Evolutionary conservation across 164 flowering plant genomes (phyloP).

Genomic region (Litsea cubeba): DNA sequence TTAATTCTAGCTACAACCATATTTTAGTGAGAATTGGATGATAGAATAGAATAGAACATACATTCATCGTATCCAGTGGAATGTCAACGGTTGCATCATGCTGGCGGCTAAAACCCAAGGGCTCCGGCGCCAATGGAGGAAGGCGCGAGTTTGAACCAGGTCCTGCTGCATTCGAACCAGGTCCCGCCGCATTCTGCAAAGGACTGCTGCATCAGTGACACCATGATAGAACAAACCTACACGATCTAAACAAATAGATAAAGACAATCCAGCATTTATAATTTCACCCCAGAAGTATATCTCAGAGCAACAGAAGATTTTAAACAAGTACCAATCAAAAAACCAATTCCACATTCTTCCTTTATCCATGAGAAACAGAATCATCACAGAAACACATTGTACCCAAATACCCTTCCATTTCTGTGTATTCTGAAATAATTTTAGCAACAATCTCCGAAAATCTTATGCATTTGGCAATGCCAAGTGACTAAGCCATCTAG

Average conservation of each 20-base stretch:
- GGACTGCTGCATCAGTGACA: slow-evolving; percentile 3
- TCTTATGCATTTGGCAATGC: background rate
- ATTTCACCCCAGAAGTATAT: background rate
- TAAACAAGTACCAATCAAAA: background rate
- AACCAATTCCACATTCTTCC: background rate
- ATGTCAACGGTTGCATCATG: slow-evolving; percentile 84
- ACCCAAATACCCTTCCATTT: background rate
- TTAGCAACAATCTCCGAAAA: background rate
- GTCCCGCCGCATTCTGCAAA: slow-evolving; percentile 51
- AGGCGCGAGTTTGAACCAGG: slow-evolving; percentile 53
- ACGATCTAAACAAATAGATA: background rate
- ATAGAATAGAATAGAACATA: background rate
- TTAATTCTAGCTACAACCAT: background rate
- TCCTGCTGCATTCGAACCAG: slow-evolving; percentile 49
- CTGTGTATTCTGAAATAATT: background rate
- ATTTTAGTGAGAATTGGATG: background rate
- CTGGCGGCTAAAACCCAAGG: slow-evolving; percentile 62
- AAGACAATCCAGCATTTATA: background rate
- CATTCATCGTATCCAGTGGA: slow-evolving; percentile 48
- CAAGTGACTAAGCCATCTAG: background rate
- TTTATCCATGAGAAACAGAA: background rate
- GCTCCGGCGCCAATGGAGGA: slow-evolving; percentile 41
- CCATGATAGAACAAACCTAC: slow-evolving; percentile 1
- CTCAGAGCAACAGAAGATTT: background rate
- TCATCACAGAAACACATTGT: too few relatives aligned